A percentile compares a stretch with the other conserved stretches of the same genome.
Conservation (phyloP, 257 asterid species). For the Ballota nigra region DNA sequence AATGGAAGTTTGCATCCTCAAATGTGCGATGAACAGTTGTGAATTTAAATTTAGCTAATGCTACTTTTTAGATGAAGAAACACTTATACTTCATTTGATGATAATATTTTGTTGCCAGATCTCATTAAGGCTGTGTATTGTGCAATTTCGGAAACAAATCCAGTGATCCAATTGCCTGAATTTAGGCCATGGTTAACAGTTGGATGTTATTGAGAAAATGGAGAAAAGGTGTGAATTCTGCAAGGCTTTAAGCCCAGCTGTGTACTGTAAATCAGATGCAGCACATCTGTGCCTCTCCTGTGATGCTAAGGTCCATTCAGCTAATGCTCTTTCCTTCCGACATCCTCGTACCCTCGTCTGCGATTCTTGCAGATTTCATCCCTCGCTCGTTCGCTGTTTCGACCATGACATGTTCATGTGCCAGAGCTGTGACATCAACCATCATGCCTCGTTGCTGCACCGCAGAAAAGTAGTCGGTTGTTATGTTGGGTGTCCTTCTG, state of each 20-base stretch:
- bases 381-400: constrained; percentile 51
- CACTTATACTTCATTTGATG: too few relatives aligned
- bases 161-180: not conserved
- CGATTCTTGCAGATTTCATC: constrained; percentile 48
- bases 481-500: constrained; percentile 83
- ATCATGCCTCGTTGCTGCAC: constrained; percentile 46
- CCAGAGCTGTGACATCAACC: constrained; percentile 52
- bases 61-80: too few relatives aligned
- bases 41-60: too few relatives aligned
- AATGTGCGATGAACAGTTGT: not conserved
- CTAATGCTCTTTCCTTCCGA: constrained; percentile 75
- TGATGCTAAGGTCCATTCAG: constrained; percentile 85
- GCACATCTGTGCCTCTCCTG: constrained; percentile 89
- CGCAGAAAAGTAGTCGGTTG: constrained; percentile 40
- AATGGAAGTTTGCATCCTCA: not conserved
- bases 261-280: constrained; percentile 79
- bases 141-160: not conserved
- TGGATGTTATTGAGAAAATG: constrained; percentile 33
- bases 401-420: constrained; percentile 69
- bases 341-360: constrained; percentile 77
- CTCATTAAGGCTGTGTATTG: not conserved
- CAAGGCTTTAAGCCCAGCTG: constrained; percentile 54
- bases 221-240: constrained; percentile 79
- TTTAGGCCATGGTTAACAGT: constrained; percentile 20
- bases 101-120: not conserved